A percentile compares a stretch with the other conserved stretches of the same genome.
Evolutionary conservation across 352 stramenopile genomes (phyloP).

Genomic region (Globisporangium nunn): DNA sequence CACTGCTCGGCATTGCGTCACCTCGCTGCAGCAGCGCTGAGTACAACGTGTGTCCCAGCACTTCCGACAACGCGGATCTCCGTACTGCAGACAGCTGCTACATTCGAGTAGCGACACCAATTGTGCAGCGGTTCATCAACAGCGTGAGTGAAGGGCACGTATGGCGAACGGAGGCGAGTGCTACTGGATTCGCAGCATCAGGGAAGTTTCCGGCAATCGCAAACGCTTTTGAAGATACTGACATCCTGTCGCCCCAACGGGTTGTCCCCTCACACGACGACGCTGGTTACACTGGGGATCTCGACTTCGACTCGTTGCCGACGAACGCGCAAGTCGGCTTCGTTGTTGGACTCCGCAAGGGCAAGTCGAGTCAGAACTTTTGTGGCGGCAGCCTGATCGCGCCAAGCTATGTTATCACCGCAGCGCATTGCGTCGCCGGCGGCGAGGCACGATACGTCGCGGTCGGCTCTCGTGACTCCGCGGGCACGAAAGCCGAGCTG

Average conservation of each 20-base stretch:
- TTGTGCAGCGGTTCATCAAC: constrained; percentile 3
- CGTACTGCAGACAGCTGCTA: neutral
- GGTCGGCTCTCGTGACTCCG: constrained; percentile 22
- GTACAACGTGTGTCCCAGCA: neutral
- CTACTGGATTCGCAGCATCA: neutral
- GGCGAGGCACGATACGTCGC: constrained; percentile 23
- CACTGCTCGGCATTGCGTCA: constrained; percentile 1
- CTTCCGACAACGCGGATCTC: neutral
- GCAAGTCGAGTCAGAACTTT: constrained; percentile 26
- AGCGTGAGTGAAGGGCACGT: constrained; percentile 1
- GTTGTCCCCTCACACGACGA: neutral
- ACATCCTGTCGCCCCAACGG: neutral
- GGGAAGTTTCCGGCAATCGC: neutral
- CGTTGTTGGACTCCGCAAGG: constrained; percentile 25
- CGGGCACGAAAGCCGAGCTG: constrained; percentile 21
- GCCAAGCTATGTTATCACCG: constrained; percentile 35
- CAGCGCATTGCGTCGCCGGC: constrained; percentile 27
- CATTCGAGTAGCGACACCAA: constrained; percentile 1
- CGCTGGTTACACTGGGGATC: constrained; percentile 11
- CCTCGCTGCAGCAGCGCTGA: neutral
- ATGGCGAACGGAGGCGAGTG: neutral
- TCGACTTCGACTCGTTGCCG: constrained; percentile 14
- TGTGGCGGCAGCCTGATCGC: constrained; percentile 40
- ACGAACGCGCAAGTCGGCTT: constrained; percentile 18
- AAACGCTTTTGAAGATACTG: neutral